A percentile compares a stretch with the other conserved stretches of the same genome.
Evolutionary conservation across 75 land plant species (phyloP).

Genomic region (Pinus albicaulis): DNA sequence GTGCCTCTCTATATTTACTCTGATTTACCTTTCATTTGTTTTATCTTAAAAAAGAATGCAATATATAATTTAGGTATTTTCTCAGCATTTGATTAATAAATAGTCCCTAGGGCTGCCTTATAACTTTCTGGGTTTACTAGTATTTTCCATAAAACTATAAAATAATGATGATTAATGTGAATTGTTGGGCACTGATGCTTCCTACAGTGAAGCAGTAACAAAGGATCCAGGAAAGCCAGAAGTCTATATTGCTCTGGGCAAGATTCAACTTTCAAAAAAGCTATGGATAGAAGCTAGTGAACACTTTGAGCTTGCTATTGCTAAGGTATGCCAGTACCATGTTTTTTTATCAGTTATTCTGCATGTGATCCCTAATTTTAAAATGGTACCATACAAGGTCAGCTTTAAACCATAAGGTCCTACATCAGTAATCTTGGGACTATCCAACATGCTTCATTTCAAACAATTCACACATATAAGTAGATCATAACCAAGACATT

Average conservation of each 20-base stretch:
- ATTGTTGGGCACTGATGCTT: no score
- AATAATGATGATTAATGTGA: no score
- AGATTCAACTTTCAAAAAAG: slow-evolving; percentile 11
- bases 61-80: no score
- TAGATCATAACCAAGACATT: background rate
- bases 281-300: slow-evolving; percentile 22
- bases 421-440: background rate
- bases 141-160: no score
- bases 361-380: background rate
- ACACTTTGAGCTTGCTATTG: slow-evolving; percentile 16
- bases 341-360: background rate
- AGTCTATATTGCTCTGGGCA: slow-evolving; percentile 21
- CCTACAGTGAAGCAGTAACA: slow-evolving; percentile 18
- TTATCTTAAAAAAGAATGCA: no score
- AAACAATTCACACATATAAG: background rate
- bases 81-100: no score
- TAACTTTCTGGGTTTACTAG: no score
- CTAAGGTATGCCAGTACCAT: slow-evolving; percentile 15
- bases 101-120: no score
- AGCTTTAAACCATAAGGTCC: background rate
- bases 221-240: slow-evolving; percentile 28
- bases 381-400: background rate
- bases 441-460: background rate
- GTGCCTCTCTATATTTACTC: no score
- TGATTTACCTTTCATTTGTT: no score